These are phyloP conservation scores for Hymenoscyphus fraxineus DNA, from an alignment of 2,329 filamentous ascomycete species.

Conservation along the genomic window DNA sequence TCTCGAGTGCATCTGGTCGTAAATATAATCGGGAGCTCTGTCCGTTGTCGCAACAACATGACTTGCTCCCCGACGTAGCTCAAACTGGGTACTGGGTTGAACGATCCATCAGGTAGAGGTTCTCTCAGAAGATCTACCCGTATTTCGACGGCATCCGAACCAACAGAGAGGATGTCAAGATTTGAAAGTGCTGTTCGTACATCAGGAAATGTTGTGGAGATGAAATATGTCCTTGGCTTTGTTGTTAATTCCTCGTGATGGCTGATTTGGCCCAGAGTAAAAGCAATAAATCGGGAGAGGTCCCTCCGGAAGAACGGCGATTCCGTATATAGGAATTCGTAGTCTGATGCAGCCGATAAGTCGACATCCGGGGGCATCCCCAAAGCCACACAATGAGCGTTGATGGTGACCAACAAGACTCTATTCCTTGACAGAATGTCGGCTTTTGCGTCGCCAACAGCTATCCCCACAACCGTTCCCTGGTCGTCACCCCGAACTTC, in stretches of 20 bases:
- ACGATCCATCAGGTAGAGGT: conserved; percentile 57
- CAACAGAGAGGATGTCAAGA: conserved; percentile 81
- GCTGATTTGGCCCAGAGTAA: conserved; percentile 74
- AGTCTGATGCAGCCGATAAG: conserved; percentile 69
- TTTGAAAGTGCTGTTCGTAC: conserved; percentile 79
- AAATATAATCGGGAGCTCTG: conserved; percentile 86
- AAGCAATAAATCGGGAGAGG: conserved; percentile 72
- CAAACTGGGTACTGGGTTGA: conserved; percentile 67
- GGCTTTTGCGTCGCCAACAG: conserved; percentile 51
- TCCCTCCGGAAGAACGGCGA: conserved; percentile 70
- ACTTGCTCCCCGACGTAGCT: conserved; percentile 84
- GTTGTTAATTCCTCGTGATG: conserved; percentile 74
- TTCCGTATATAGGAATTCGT: conserved; percentile 80
- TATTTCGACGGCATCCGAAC: conserved; percentile 80
- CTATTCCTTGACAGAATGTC: conserved; percentile 57
- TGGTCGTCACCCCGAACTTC: conserved; percentile 52
- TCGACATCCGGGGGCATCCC: conserved; percentile 64
- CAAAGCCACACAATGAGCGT: conserved; percentile 70
- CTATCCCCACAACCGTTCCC: conserved; percentile 66
- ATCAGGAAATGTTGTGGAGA: conserved; percentile 85
- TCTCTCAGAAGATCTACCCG: conserved; percentile 79
- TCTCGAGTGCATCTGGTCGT: conserved; percentile 78
- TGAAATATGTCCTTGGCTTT: conserved; percentile 76
- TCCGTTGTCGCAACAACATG: conserved; percentile 77
- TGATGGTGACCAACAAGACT: conserved; percentile 62